A percentile compares a stretch with the other conserved stretches of the same genome.
Conservation (phyloP, 169 alveolate genomes). For the Plasmodium falciparum region DNA sequence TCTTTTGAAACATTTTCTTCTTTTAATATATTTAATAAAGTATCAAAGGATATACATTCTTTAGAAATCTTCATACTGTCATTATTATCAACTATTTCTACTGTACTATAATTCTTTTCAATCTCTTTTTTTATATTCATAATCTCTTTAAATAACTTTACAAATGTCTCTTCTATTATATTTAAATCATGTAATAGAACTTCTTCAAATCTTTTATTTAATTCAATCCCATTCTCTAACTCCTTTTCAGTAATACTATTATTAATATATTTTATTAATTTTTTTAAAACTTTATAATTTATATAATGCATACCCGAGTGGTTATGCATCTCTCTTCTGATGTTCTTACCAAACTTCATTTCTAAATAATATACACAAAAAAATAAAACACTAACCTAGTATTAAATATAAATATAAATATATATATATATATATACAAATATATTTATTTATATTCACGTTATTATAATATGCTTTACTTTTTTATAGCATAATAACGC, state of each 20-base stretch:
- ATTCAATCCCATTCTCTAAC: not conserved
- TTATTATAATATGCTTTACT: no score
- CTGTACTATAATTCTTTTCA: slow-evolving; percentile 13
- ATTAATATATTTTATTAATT: slow-evolving; percentile 21
- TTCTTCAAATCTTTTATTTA: slow-evolving; percentile 24
- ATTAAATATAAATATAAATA: no score
- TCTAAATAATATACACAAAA: not conserved
- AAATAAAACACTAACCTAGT: no score
- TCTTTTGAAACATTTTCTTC: slow-evolving; percentile 35
- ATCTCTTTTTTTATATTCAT: slow-evolving; percentile 36
- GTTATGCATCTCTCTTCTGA: slow-evolving; percentile 48
- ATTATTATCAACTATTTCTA: slow-evolving; percentile 10
- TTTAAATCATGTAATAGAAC: slow-evolving; percentile 16
- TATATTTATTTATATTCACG: no score
- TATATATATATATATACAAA: no score
- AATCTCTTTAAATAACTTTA: slow-evolving; percentile 22
- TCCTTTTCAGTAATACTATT: slow-evolving; percentile 13
- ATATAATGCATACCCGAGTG: slow-evolving; percentile 47
- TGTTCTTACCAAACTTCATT: slow-evolving; percentile 71
- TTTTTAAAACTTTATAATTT: slow-evolving; percentile 28
- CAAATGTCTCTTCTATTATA: slow-evolving; percentile 30
- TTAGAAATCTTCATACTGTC: slow-evolving; percentile 24
- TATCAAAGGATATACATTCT: slow-evolving; percentile 27
- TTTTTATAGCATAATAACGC: no score
- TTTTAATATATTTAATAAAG: slow-evolving; percentile 37